Evolutionary conservation across 1,284 basidiomycete species (phyloP), one percentile per base, ranked within the genome.

Genomic region (Leucoagaricus sp.): DNA sequence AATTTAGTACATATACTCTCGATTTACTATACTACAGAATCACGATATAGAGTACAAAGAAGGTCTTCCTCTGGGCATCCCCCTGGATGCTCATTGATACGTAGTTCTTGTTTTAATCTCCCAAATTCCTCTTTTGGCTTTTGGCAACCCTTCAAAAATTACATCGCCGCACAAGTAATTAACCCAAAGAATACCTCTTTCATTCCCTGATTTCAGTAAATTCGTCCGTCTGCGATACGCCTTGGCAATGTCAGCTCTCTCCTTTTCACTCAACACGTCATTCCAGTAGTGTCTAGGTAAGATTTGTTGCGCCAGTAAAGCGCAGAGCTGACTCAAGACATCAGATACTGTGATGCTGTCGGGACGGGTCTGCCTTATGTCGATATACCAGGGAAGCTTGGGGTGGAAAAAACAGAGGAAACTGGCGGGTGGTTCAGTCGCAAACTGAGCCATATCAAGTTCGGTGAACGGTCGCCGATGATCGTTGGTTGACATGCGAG

Each of bases 321-420:
- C 55, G 29, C 66, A 63, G 25, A 76, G 61, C 49, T 73, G 71
- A 0, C 61, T 58, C 56, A 86, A 74, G 28, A 87, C 68, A 52
- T 87, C 84, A 42, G 69, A 69, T 2, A 87, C 67, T 3, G 82
- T 85, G 41, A 85, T 73, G 9, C 82, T 85, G n/a, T 78, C 65
- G 1, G 75, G 73, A 50, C 78, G 76, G 19, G 70, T 69, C n/a
- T 72, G 67, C 17, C 64, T 63, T 23, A 84, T 70, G 53, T 83
- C 81, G 65, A 86, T 78, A 64, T 78, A 82, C 84, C 84, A 86
- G 1, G 84, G 84, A 8, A 83, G 66, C 29, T 72, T 72, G 0
- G 75, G 69, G 63, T 83, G 80, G 59, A 75, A 80, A 49, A 86
- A 58, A 10, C 79, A 76, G 70, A 85, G 76, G 57, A 71, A 70